Evolutionary conservation across 345 rosid species (phyloP).

Genomic region (Bretschneidera sinensis): DNA sequence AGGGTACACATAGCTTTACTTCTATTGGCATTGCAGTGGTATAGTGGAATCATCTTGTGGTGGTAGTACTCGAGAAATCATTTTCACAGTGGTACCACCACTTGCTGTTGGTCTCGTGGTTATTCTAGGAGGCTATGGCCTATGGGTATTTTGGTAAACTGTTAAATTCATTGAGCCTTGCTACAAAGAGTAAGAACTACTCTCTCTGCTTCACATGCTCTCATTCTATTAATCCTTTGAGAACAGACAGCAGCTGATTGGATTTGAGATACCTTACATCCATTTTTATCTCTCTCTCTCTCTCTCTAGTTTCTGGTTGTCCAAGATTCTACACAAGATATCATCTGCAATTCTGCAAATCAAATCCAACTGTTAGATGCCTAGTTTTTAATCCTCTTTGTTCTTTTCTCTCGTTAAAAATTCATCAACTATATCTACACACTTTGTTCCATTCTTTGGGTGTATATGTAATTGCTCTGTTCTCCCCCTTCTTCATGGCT

Average conservation of each 20-base stretch:
- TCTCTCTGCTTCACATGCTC: slow-evolving; percentile 35
- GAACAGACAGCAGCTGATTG: slow-evolving; percentile 42
- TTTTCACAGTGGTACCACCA: slow-evolving; percentile 15
- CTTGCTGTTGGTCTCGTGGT: not conserved
- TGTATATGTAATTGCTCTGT: slow-evolving; percentile 25
- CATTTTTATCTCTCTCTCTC: slow-evolving; percentile 21
- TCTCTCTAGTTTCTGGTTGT: slow-evolving; percentile 25
- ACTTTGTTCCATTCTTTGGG: slow-evolving; percentile 17
- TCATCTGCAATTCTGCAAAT: slow-evolving; percentile 34
- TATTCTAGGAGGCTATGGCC: slow-evolving; percentile 7
- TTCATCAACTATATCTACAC: not conserved
- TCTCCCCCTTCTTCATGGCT: slow-evolving; percentile 46
- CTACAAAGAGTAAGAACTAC: slow-evolving; percentile 13
- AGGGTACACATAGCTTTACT: too few species aligned
- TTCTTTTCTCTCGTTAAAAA: not conserved
- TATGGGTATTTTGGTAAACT: slow-evolving; percentile 35
- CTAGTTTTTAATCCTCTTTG: slow-evolving; percentile 16
- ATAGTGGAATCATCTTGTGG: too few species aligned
- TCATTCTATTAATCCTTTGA: slow-evolving; percentile 32
- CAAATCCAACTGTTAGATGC: slow-evolving; percentile 34
- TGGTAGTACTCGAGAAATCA: slow-evolving; percentile 13
- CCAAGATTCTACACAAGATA: slow-evolving; percentile 29
- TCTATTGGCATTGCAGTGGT: too few species aligned
- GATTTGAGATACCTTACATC: slow-evolving; percentile 24
- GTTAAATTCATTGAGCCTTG: not conserved